Conservation (phyloP, 495 filamentous ascomycete genomes). For the Daldinia childiae region DNA sequence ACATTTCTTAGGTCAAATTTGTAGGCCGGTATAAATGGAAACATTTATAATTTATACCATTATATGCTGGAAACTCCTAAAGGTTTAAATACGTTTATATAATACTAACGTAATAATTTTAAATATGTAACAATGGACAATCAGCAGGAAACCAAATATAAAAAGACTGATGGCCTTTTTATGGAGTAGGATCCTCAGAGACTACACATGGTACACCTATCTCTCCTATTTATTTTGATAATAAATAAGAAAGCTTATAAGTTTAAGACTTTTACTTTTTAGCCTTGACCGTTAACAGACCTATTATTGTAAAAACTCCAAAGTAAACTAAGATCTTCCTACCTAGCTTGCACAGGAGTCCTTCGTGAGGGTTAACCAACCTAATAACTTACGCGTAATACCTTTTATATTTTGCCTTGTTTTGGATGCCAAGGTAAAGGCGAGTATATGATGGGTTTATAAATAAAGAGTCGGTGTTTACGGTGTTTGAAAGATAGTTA, state of each 20-base stretch:
- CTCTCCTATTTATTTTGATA: slow-evolving; percentile 5
- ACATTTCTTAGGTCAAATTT: too few species aligned
- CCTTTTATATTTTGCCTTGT: slow-evolving; percentile 1
- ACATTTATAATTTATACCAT: too few species aligned
- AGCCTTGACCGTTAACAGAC: slow-evolving; percentile 2
- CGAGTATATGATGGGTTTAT: slow-evolving; percentile 1
- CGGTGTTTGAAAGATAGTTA: slow-evolving; percentile 1
- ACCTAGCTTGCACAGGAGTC: too few species aligned
- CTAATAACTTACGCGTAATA: slow-evolving; percentile 1
- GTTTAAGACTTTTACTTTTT: slow-evolving; percentile 4
- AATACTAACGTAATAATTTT: too few species aligned
- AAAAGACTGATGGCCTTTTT: neutral
- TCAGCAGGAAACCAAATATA: neutral
- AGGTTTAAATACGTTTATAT: too few species aligned
- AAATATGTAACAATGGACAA: too few species aligned
- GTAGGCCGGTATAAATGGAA: too few species aligned
- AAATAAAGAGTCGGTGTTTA: slow-evolving; percentile 5
- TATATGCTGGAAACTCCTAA: too few species aligned
- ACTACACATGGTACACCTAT: slow-evolving; percentile 2
- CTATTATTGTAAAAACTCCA: slow-evolving; percentile 5
- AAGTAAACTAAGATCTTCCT: slow-evolving; percentile 2
- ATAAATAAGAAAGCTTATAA: slow-evolving; percentile 6
- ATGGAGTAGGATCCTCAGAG: slow-evolving; percentile 2
- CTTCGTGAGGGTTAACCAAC: too few species aligned
- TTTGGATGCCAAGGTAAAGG: slow-evolving; percentile 3